Conservation (phyloP, 768 basidiomycete genomes). For the Leccinum sublutescens region DNA sequence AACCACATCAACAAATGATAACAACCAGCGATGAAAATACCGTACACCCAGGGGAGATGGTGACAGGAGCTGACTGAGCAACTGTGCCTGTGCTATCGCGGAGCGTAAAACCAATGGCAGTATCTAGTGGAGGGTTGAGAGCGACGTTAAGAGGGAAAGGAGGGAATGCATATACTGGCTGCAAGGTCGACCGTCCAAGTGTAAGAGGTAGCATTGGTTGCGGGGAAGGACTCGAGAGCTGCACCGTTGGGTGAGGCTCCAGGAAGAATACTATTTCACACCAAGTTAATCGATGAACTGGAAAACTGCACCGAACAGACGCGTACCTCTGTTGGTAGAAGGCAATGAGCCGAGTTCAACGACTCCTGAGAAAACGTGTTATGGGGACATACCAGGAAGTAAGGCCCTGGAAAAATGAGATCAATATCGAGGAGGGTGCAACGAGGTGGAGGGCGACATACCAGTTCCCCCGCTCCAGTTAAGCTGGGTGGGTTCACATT, state of each 20-base stretch:
- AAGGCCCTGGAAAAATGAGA: conserved; percentile 46
- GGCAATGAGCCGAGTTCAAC: background rate
- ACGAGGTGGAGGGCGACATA: conserved; percentile 32
- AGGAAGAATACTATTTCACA: conserved; percentile 47
- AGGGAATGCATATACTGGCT: conserved; percentile 34
- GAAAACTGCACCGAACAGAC: background rate
- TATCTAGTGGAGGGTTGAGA: conserved; percentile 34
- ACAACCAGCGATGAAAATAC: background rate
- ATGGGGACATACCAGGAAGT: conserved; percentile 53
- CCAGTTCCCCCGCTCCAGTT: conserved; percentile 56
- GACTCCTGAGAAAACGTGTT: background rate
- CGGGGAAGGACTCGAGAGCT: conserved; percentile 48
- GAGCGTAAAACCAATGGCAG: conserved; percentile 53
- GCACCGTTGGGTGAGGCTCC: conserved; percentile 44
- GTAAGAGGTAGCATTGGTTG: conserved; percentile 36
- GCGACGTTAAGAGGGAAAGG: background rate
- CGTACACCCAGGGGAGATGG: conserved; percentile 50
- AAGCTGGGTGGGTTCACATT: conserved; percentile 58
- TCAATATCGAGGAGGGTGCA: background rate
- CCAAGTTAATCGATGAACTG: background rate
- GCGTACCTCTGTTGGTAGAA: conserved; percentile 38
- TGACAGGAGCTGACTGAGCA: conserved; percentile 53
- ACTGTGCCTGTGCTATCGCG: conserved; percentile 56
- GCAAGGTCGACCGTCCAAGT: conserved; percentile 58
- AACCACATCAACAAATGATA: conserved; percentile 12